phyloP scores from a whole-genome alignment of 2,329 filamentous ascomycete genomes.

The Thielaviopsis musarum region DNA sequence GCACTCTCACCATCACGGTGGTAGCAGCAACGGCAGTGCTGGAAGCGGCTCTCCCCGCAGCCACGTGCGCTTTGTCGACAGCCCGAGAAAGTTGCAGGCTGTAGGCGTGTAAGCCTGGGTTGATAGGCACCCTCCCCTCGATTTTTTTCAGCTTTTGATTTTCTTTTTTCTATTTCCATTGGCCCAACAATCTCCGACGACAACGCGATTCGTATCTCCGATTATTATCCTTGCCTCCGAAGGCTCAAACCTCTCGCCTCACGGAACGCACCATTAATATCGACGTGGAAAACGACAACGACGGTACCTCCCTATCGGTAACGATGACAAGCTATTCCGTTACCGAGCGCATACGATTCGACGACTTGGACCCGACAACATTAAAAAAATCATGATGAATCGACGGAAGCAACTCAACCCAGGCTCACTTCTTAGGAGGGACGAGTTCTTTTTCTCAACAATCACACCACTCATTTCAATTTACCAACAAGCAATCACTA shows the following conservation, averaged over 20 bases:
- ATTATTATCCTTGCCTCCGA: neutral
- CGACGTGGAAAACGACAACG: neutral
- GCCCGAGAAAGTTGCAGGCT: conserved; percentile 10
- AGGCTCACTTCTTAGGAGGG: conserved; percentile 6
- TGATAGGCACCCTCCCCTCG: conserved; percentile 1
- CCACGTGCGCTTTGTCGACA: conserved; percentile 12
- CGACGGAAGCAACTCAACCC: conserved; percentile 5
- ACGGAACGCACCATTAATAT: neutral
- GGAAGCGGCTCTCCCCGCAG: conserved; percentile 10
- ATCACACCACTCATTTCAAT: neutral
- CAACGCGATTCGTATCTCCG: neutral
- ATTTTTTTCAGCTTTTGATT: neutral
- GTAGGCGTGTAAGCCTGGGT: conserved; percentile 11
- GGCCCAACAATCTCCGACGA: neutral
- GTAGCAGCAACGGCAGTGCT: neutral
- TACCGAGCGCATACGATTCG: neutral
- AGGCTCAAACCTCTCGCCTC: conserved; percentile 7
- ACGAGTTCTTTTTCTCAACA: conserved; percentile 1
- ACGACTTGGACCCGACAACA: neutral
- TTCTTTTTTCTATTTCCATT: neutral
- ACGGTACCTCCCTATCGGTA: neutral
- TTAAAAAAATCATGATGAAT: neutral
- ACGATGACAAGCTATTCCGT: neutral
- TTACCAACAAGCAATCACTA: neutral
- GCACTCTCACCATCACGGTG: neutral